Percentiles rank a stretch among this genome's conserved stretches.
phyloP scores from a whole-genome alignment of 2,329 filamentous ascomycete species.

The Penicillium freii region DNA sequence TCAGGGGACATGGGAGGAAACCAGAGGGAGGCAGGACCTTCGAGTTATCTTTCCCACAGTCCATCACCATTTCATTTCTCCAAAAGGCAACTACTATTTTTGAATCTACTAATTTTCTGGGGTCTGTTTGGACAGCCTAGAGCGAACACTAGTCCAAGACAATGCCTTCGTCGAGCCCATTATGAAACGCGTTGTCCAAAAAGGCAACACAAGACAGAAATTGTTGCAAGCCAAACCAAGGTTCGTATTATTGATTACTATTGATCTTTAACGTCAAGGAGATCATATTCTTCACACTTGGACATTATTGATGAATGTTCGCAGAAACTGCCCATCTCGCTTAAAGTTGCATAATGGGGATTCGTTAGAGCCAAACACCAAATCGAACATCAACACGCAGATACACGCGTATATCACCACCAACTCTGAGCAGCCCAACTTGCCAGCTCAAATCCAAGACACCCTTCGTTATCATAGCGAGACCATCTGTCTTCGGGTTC shows the following conservation, averaged over 20 bases:
- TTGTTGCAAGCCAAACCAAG: not conserved
- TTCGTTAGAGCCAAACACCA: not conserved
- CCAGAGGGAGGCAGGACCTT: no score
- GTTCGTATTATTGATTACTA: not conserved
- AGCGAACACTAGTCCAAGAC: not conserved
- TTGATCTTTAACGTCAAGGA: not conserved
- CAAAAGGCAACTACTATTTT: no score
- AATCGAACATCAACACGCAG: not conserved
- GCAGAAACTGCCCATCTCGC: not conserved
- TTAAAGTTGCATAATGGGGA: not conserved
- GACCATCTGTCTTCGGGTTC: not conserved
- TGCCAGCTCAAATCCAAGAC: fast-evolving
- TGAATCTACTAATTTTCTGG: not conserved
- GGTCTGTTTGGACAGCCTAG: not conserved
- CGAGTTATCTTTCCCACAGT: no score
- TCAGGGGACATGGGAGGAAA: no score
- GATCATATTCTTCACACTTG: not conserved
- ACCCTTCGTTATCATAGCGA: not conserved
- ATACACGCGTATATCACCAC: not conserved
- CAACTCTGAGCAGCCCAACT: not conserved
- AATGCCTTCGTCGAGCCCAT: not conserved
- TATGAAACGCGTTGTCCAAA: not conserved
- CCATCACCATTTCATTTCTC: no score
- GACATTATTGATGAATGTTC: not conserved
- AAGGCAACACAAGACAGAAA: not conserved